Conservation (phyloP, 208 protist species). For the Leishmania tarentolae region DNA sequence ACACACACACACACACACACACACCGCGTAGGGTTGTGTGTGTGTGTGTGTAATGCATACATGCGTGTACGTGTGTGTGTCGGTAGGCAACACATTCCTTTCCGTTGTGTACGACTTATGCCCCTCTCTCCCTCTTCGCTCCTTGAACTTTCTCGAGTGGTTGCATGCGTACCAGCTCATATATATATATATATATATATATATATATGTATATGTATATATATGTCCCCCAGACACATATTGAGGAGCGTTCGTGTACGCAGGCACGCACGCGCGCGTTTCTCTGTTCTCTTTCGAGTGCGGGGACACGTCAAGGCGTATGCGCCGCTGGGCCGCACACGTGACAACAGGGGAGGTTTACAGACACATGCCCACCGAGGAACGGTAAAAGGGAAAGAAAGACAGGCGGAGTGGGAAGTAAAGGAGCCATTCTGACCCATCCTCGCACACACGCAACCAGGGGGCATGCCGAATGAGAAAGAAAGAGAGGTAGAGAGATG, state of each 20-base stretch:
- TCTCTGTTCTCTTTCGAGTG: neutral
- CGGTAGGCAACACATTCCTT: neutral
- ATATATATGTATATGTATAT: neutral
- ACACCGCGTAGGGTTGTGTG: neutral
- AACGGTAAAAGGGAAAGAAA: conserved; percentile 5
- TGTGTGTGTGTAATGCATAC: neutral
- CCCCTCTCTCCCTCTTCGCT: neutral
- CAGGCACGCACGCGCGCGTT: neutral
- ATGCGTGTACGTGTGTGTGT: neutral
- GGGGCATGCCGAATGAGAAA: neutral
- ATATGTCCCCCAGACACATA: neutral
- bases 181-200: neutral
- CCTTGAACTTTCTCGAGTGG: neutral
- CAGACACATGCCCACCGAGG: conserved; percentile 8
- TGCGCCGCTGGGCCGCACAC: neutral
- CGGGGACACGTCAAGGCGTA: neutral
- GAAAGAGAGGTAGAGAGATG: neutral
- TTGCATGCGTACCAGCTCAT: neutral
- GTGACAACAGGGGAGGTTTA: neutral
- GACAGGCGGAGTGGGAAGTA: neutral
- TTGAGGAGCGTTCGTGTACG: neutral
- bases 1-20: neutral
- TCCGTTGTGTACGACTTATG: neutral
- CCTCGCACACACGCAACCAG: neutral
- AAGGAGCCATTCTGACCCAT: neutral